Conservation (phyloP, 2,329 filamentous ascomycete species). For the Stagonosporopsis vannaccii region DNA sequence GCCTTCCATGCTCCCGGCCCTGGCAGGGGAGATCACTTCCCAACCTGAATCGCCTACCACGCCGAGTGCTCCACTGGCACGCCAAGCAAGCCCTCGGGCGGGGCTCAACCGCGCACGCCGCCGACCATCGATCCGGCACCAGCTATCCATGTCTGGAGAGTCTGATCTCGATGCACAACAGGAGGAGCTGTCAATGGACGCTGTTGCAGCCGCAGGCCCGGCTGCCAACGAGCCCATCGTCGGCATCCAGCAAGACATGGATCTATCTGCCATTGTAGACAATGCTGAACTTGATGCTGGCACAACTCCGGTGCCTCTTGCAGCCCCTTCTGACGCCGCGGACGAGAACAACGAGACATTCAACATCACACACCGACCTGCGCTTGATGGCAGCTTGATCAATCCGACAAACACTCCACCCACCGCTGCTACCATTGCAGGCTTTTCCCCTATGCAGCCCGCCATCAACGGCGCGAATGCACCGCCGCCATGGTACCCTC, state of each 20-base stretch:
- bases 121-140: slow-evolving; percentile 86
- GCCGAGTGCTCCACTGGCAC: slow-evolving; percentile 42
- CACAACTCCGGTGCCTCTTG: slow-evolving; percentile 74
- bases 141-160: slow-evolving; percentile 84
- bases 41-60: slow-evolving; percentile 76
- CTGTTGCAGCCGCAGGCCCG: slow-evolving; percentile 77
- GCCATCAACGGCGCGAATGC: slow-evolving; percentile 70
- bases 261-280: slow-evolving; percentile 87
- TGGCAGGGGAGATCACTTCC: slow-evolving; percentile 71
- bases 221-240: slow-evolving; percentile 71
- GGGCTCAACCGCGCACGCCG: slow-evolving; percentile 65
- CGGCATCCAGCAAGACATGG: slow-evolving; percentile 81
- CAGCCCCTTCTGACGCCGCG: slow-evolving; percentile 82
- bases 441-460: slow-evolving; percentile 76
- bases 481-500: slow-evolving; percentile 80
- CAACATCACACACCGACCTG: slow-evolving; percentile 87
- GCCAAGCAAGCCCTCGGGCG: slow-evolving; percentile 49
- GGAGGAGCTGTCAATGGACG: slow-evolving; percentile 83
- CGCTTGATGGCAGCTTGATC: slow-evolving; percentile 83
- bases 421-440: slow-evolving; percentile 71
- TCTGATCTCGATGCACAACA: slow-evolving; percentile 80
- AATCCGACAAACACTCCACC: slow-evolving; percentile 67
- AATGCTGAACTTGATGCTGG: slow-evolving; percentile 76
- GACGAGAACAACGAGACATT: slow-evolving; percentile 79
- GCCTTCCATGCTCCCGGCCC: slow-evolving; percentile 83